phyloP scores from a whole-genome alignment of 805 yeast species.

The Blastobotrys americana region DNA sequence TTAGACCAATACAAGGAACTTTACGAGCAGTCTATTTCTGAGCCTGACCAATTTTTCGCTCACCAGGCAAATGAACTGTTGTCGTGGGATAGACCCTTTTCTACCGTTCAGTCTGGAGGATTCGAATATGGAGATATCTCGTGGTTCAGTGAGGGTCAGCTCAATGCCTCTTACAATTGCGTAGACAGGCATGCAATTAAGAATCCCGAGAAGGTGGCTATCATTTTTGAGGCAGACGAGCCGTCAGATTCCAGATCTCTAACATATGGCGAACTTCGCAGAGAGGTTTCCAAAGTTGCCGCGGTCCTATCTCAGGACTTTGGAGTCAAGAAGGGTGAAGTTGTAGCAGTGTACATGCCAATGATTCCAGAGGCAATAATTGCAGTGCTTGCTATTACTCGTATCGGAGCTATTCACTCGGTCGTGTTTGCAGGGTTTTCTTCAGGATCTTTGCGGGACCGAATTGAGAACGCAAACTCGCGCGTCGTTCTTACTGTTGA shows the following conservation, averaged over 20 bases:
- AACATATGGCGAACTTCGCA: slow-evolving; percentile 79
- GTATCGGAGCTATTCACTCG: slow-evolving; percentile 94
- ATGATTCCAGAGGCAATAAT: slow-evolving; percentile 97
- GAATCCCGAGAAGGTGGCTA: slow-evolving; percentile 63
- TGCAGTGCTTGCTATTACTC: slow-evolving; percentile 83
- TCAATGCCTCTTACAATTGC: slow-evolving; percentile 88
- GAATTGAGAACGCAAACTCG: slow-evolving; percentile 81
- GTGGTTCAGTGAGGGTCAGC: slow-evolving; percentile 90
- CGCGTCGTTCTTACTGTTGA: slow-evolving; percentile 87
- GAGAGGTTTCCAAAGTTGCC: slow-evolving; percentile 80
- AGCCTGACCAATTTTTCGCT: slow-evolving; percentile 78
- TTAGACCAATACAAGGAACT: slow-evolving; percentile 55
- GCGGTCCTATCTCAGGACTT: slow-evolving; percentile 62
- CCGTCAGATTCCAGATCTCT: slow-evolving; percentile 62
- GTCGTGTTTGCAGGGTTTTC: slow-evolving; percentile 96
- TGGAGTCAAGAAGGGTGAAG: slow-evolving; percentile 91
- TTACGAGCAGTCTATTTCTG: slow-evolving; percentile 66
- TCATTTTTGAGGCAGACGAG: slow-evolving; percentile 91
- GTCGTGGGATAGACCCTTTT: slow-evolving; percentile 74
- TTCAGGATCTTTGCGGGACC: slow-evolving; percentile 83
- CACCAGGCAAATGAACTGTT: slow-evolving; percentile 63
- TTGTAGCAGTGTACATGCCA: slow-evolving; percentile 93
- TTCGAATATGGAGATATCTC: slow-evolving; percentile 71
- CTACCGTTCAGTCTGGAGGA: slow-evolving; percentile 55
- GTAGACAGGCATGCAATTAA: slow-evolving; percentile 92